These are phyloP conservation scores for Cystofilobasidium bisporidii DNA, from an alignment of 768 basidiomycete species.

Conservation along the genomic window DNA sequence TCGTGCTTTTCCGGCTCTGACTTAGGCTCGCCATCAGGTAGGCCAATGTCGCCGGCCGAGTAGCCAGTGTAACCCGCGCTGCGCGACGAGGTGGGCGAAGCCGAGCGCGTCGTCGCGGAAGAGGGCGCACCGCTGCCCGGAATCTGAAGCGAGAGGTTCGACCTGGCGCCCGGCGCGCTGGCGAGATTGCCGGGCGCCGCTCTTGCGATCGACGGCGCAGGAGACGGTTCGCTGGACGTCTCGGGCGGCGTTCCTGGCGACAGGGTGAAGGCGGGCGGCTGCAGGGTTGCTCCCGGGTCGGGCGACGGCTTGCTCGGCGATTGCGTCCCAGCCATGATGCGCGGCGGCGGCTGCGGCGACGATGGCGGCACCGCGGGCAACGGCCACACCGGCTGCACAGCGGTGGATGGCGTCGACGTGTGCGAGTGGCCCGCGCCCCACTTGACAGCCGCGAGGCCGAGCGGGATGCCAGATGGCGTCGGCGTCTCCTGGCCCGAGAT, in stretches of 20 bases:
- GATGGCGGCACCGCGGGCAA: background rate
- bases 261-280: background rate
- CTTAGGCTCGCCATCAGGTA: background rate
- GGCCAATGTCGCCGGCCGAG: background rate
- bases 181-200: background rate
- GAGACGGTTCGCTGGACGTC: background rate
- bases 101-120: background rate
- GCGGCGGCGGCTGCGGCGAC: background rate
- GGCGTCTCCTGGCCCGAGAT: constrained; percentile 24
- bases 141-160: constrained; percentile 10
- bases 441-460: constrained; percentile 23
- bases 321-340: background rate
- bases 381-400: background rate
- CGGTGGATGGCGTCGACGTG: background rate
- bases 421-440: constrained; percentile 2
- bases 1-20: background rate
- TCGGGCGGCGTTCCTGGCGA: background rate
- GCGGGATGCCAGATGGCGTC: constrained; percentile 16
- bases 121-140: background rate
- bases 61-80: background rate
- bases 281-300: too few species aligned
- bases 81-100: background rate
- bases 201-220: background rate
- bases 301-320: background rate
- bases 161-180: background rate